Percentiles rank a stretch among this genome's conserved stretches.
phyloP scores from a whole-genome alignment of 1,284 basidiomycete species.

The Leccinum insolens region DNA sequence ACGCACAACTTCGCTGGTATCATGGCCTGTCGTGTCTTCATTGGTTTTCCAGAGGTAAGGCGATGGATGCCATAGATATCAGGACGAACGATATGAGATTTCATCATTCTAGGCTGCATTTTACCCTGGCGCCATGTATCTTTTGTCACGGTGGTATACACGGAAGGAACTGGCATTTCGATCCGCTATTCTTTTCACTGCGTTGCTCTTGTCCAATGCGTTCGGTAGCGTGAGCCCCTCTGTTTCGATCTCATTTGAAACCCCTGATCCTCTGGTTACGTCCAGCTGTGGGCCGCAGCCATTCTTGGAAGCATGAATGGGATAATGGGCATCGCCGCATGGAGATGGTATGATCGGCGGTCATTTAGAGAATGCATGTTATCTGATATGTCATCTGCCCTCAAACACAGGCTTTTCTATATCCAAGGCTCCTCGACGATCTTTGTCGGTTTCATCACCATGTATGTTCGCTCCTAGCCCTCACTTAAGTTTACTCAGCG shows the following conservation, averaged over 20 bases:
- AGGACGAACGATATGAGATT: background rate
- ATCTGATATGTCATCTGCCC: background rate
- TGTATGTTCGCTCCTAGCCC: slow-evolving; percentile 39
- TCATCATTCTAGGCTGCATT: slow-evolving; percentile 50
- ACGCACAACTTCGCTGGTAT: background rate
- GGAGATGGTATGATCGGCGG: slow-evolving; percentile 56
- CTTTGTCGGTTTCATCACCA: slow-evolving; percentile 51
- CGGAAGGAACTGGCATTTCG: slow-evolving; percentile 70
- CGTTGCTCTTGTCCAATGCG: slow-evolving; percentile 73
- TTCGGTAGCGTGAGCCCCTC: slow-evolving; percentile 60
- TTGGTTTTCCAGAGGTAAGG: slow-evolving; percentile 38
- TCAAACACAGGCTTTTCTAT: slow-evolving; percentile 27
- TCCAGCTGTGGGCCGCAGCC: slow-evolving; percentile 1
- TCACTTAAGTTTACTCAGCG: background rate
- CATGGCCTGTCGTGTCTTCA: slow-evolving; percentile 2
- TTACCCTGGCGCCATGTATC: slow-evolving; percentile 64
- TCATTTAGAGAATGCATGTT: background rate
- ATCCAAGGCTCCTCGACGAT: slow-evolving; percentile 53
- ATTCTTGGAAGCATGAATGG: slow-evolving; percentile 47
- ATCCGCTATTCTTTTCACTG: slow-evolving; percentile 69
- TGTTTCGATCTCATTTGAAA: background rate
- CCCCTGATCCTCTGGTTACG: slow-evolving; percentile 33
- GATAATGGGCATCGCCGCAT: slow-evolving; percentile 64
- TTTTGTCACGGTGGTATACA: slow-evolving; percentile 68
- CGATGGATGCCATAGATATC: background rate